Percentiles rank a stretch among this genome's conserved stretches.
Evolutionary conservation across 148 eudicot genomes (phyloP).

Genomic region (Tetragonia tetragonoides): DNA sequence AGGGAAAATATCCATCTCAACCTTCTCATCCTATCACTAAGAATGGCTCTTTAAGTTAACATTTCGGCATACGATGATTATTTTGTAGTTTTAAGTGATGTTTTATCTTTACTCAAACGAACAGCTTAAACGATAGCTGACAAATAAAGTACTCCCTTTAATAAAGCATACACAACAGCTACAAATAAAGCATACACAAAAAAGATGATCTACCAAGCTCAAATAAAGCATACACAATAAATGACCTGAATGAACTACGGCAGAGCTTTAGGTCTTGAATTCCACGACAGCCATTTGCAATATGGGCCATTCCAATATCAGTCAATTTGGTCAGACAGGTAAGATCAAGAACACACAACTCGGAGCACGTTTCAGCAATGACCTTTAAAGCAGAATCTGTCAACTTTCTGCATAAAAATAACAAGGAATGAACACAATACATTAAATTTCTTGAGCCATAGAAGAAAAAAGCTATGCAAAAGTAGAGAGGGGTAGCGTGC

Average conservation of each 20-base stretch:
- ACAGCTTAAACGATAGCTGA: not conserved
- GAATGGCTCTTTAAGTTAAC: not conserved
- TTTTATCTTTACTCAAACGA: not conserved
- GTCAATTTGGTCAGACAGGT: slow-evolving; percentile 56
- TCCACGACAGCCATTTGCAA: slow-evolving; percentile 71
- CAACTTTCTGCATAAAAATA: slow-evolving; percentile 60
- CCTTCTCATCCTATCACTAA: not conserved
- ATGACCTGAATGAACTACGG: slow-evolving; percentile 75
- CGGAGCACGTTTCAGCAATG: slow-evolving; percentile 60
- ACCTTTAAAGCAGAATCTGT: slow-evolving; percentile 62
- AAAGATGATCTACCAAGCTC: not conserved
- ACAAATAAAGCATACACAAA: too few species aligned
- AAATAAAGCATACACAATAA: slow-evolving; percentile 11
- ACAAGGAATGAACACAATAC: slow-evolving; percentile 1
- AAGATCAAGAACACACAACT: slow-evolving; percentile 62
- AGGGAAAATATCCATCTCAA: not conserved
- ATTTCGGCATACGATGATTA: not conserved
- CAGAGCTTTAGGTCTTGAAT: slow-evolving; percentile 52
- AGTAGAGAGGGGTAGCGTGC: not conserved
- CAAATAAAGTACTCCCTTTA: not conserved
- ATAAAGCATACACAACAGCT: too few species aligned
- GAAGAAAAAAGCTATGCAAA: not conserved
- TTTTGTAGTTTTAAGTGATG: not conserved
- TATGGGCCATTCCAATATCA: slow-evolving; percentile 59
- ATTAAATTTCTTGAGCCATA: not conserved